Percentiles rank a stretch among this genome's conserved stretches.
Evolutionary conservation across 805 yeast species (phyloP).

Genomic region (Saturnispora quitensis): DNA sequence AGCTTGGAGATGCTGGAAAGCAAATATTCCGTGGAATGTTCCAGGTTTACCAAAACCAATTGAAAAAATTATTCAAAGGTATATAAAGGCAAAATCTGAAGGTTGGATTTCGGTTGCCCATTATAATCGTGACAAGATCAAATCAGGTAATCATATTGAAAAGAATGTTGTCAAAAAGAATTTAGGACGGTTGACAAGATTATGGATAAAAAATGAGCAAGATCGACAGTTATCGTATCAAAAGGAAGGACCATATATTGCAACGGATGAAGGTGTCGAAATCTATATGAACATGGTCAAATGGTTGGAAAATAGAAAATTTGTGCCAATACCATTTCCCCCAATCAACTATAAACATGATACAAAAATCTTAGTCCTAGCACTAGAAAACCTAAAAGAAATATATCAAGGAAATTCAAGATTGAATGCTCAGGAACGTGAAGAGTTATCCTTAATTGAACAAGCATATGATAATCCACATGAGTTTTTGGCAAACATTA

Average conservation of each 20-base stretch:
- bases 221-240: conserved; percentile 74
- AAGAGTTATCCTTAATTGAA: conserved; percentile 86
- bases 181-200: conserved; percentile 79
- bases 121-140: conserved; percentile 79
- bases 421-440: conserved; percentile 78
- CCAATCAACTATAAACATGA: conserved; percentile 89
- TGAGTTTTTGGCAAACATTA: conserved; percentile 78
- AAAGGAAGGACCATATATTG: conserved; percentile 77
- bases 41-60: conserved; percentile 93
- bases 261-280: conserved; percentile 82
- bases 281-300: conserved; percentile 80
- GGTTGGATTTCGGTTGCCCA: conserved; percentile 95
- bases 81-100: conserved; percentile 91
- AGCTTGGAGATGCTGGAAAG: conserved; percentile 99
- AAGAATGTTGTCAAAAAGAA: conserved; percentile 92
- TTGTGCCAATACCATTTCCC: conserved; percentile 88
- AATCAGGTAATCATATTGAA: conserved; percentile 86
- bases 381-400: conserved; percentile 82
- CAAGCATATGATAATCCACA: conserved; percentile 97
- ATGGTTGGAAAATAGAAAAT: conserved; percentile 81
- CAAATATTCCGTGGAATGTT: conserved; percentile 95
- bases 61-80: conserved; percentile 76
- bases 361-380: conserved; percentile 79
- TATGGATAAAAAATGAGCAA: conserved; percentile 91
- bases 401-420: conserved; percentile 66